Base-by-base conservation (phyloP, 2,329 filamentous ascomycete species). In the Fusarium begoniae region DNA sequence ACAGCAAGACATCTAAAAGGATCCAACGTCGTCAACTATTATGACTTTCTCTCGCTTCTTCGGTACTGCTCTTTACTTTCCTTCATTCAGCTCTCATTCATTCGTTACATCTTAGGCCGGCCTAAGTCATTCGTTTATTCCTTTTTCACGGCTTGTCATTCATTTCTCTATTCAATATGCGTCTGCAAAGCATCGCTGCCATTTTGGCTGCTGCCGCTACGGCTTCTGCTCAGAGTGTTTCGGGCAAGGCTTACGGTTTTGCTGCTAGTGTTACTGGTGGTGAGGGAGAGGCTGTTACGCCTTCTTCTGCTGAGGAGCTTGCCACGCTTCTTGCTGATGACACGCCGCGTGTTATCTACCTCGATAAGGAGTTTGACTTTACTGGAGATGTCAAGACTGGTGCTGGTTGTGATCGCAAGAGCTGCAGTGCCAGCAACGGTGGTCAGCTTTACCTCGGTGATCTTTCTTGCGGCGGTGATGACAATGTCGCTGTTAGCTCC, bases 261-360 rank as follows among this genome's bases (percentile, higher is more conserved):
- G 79, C 79, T 17, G 70, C 72, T 5, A 78, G 87, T 43, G 85
- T 87, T 6, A 89, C 87, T 37, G 88, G 88, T 53, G 88, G 88
- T 35, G 81, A 75, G 61, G 86, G 86, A 18, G 79, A 83, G 22
- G 81, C 86, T 9, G 73, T 70, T 2, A 83, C 84, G 51, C 87
- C 87, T n/a, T 79, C 79, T 20, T 83, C 82, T 35, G 85, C 81
- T 28, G 82, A 81, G 22, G 83, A 90, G 81, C 84, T 89, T 66
- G 74, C 80, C 5, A 38, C 74, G 18, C 75, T 65, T 60, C 72
- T 79, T 8, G 69, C 76, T n/a, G 78, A 79, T n/a, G 78, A 79
- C 10, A 75, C 72, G 4, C 72, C 76, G 5, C 72, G 77, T 24
- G 72, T 72, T 18, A 78, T 80, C 15, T 55, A 77, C 12, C 71